Evolutionary conservation across 495 filamentous ascomycete species (phyloP), one percentile per base, ranked within the genome.

Genomic region (Xylaria longipes): DNA sequence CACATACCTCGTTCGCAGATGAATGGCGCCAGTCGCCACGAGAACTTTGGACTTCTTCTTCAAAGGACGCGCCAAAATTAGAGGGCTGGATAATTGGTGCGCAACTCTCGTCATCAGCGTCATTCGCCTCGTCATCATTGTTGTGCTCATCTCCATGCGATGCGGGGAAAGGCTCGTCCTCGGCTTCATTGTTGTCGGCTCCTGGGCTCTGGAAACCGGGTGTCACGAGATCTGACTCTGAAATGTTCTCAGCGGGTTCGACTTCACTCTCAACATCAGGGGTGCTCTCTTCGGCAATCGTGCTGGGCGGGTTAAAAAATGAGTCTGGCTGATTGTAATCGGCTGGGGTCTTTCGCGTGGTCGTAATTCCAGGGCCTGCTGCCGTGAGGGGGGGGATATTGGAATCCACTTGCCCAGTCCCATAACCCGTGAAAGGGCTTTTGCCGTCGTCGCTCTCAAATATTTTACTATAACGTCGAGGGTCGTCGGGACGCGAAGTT

Each of bases 251-350:
- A 17, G 27, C 12, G 12, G 17, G 14, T 31, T 56, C 27, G 0
- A 2, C 14, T 5, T 15, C 14, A 68, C 20, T n/a, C 15, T 45
- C 5, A 45, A 4, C 14, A 35, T 9, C 9, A 27, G 4, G 20
- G 12, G n/a, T 22, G 20, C 31, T 46, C 52, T 68, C 65, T 33
- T 68, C 65, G n/a, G 15, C 8, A 14, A 68, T 68, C 9, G 52
- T 58, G 65, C 52, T 58, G 17, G 64, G 65, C 1, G n/a, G 48
- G 64, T n/a, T n/a, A n/a, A 27, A 6, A n/a, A 35, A 37, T 17
- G 31, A 27, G 17, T 50, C 37, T 14, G 1, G 22, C 25, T 33
- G 64, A 54, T 35, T 8, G 5, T 37, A 27, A 22, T 56, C 27
- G 6, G 29, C n/a, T 20, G 45, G 29, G 11, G 45, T 6, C 1